phyloP scores from a whole-genome alignment of 1,139 yeast species.

The Nakaseomyces nivariensis region DNA sequence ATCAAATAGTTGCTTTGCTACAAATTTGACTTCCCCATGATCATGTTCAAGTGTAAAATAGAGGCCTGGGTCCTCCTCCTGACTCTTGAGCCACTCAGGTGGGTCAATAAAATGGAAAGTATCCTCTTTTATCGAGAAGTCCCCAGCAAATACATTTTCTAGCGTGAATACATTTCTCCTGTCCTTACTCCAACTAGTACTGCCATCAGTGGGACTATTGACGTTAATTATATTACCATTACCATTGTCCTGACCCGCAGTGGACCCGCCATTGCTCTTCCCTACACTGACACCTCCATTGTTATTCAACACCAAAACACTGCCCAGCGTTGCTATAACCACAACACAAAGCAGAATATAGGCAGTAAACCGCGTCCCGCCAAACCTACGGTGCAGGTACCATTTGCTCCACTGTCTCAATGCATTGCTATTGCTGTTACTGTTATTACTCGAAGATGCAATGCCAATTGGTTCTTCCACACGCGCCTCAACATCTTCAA shows the following conservation, averaged over 20 bases:
- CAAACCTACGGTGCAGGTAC: neutral
- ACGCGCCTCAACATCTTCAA: neutral
- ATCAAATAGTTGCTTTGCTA: conserved; percentile 24
- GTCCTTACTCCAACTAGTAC: neutral
- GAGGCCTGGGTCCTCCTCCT: conserved; percentile 31
- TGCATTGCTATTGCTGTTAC: neutral
- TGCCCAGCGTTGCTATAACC: neutral
- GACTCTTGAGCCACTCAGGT: conserved; percentile 15
- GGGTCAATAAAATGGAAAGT: conserved; percentile 28
- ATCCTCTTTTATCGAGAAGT: conserved; percentile 17
- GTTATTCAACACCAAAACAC: neutral
- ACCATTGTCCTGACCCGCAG: neutral
- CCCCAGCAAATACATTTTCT: conserved; percentile 21
- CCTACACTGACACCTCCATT: neutral
- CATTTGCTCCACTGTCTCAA: neutral
- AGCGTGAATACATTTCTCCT: conserved; percentile 14
- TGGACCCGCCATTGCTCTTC: neutral
- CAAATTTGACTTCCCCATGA: conserved; percentile 15
- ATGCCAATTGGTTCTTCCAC: neutral
- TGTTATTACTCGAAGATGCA: neutral
- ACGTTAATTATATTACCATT: neutral
- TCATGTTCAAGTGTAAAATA: conserved; percentile 19
- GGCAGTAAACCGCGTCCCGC: neutral
- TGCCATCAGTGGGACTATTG: neutral
- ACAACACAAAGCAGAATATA: neutral